Evolutionary conservation across 345 rosid genomes (phyloP).

Genomic region (Pistacia atlantica): DNA sequence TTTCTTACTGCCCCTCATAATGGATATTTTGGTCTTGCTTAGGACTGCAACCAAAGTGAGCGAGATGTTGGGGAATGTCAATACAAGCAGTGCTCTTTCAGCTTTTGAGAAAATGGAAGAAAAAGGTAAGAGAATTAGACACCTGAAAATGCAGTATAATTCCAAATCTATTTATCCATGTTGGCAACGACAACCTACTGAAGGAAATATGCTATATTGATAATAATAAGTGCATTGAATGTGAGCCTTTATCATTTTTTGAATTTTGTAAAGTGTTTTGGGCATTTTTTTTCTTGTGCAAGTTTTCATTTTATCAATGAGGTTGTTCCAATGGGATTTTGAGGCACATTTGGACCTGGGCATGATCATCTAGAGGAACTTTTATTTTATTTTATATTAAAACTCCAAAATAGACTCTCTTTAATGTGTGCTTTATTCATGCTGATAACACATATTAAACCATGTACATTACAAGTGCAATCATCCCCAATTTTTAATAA

Average conservation of each 20-base stretch:
- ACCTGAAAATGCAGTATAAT: neutral
- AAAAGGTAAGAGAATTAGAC: slow-evolving; percentile 50
- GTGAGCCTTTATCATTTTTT: neutral
- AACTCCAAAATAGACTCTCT: neutral
- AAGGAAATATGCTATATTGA: neutral
- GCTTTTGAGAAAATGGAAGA: slow-evolving; percentile 93
- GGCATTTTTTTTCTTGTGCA: neutral
- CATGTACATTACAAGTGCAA: too few relatives aligned
- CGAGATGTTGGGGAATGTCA: slow-evolving; percentile 79
- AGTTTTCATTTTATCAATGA: neutral
- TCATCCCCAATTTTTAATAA: too few relatives aligned
- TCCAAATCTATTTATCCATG: neutral
- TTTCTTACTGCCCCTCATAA: slow-evolving; percentile 7
- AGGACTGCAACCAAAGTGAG: slow-evolving; percentile 81
- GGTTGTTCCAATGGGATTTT: neutral
- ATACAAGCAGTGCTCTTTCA: slow-evolving; percentile 73
- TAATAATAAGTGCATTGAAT: neutral
- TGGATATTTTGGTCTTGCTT: slow-evolving; percentile 16
- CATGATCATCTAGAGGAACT: neutral
- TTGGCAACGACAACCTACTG: neutral
- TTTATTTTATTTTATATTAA: neutral
- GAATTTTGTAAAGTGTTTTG: neutral
- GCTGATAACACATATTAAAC: too few relatives aligned
- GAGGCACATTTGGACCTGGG: neutral
- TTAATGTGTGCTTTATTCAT: too few relatives aligned